phyloP scores from a whole-genome alignment of 345 rosid species.

The Populus pruinosa region DNA sequence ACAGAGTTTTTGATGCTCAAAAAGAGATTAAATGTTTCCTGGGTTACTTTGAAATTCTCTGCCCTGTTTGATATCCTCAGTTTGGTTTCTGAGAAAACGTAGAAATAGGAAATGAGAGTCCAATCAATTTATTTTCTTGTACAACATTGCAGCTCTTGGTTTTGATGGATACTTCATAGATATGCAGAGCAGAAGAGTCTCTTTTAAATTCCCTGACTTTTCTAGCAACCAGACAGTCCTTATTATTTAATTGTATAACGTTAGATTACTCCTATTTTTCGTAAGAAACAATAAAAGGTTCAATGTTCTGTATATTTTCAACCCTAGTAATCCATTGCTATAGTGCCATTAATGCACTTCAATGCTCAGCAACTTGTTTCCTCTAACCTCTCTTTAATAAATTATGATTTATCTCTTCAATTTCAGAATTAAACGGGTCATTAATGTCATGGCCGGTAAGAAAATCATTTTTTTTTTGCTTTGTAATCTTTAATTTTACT shows the following conservation, averaged over 20 bases:
- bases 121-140: neutral
- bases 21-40: neutral
- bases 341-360: neutral
- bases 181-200: neutral
- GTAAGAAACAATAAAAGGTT: neutral
- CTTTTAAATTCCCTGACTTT: neutral
- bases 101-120: neutral
- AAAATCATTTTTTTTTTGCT: neutral
- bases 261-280: neutral
- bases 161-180: neutral
- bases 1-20: neutral
- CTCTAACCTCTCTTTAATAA: neutral
- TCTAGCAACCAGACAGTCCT: slow-evolving; percentile 3
- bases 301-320: neutral
- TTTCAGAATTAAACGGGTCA: neutral
- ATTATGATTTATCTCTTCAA: neutral
- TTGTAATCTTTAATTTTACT: neutral
- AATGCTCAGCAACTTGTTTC: slow-evolving; percentile 12
- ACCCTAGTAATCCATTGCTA: neutral
- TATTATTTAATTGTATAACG: neutral
- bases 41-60: neutral
- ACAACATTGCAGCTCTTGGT: neutral
- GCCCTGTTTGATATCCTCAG: neutral
- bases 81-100: slow-evolving; percentile 21
- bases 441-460: neutral